phyloP scores from a whole-genome alignment of 208 protist species.

The Spongospora subterranea region DNA sequence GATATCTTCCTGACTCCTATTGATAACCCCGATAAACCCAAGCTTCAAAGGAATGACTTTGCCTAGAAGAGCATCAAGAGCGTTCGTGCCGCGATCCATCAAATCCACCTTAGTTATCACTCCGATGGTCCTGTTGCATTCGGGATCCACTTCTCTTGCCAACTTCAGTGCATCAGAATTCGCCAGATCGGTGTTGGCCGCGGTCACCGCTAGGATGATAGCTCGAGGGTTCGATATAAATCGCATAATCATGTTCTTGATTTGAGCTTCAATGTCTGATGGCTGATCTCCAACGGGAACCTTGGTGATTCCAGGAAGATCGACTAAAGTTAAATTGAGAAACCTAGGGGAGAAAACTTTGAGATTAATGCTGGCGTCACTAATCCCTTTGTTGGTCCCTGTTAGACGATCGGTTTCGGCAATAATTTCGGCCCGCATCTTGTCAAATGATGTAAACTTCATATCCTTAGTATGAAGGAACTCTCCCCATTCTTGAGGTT shows the following conservation, averaged over 20 bases:
- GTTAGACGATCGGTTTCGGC: conserved; percentile 92
- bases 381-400: conserved; percentile 92
- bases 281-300: conserved; percentile 95
- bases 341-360: conserved; percentile 90
- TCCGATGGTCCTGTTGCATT: conserved; percentile 94
- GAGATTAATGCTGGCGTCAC: conserved; percentile 93
- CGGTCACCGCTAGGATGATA: conserved; percentile 95
- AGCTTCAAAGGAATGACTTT: conserved; percentile 88
- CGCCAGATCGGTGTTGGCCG: conserved; percentile 98
- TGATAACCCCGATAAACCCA: conserved; percentile 97
- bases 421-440: conserved; percentile 89
- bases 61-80: conserved; percentile 90
- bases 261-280: conserved; percentile 93
- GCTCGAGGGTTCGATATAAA: conserved; percentile 94
- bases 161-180: conserved; percentile 97
- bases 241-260: conserved; percentile 93
- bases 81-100: conserved; percentile 96
- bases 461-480: conserved; percentile 84
- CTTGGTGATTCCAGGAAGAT: conserved; percentile 99
- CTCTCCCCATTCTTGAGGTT: conserved; percentile 79
- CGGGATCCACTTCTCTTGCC: conserved; percentile 93
- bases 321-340: conserved; percentile 98
- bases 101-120: conserved; percentile 99
- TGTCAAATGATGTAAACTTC: conserved; percentile 91
- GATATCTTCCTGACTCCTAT: conserved; percentile 96